A percentile compares a stretch with the other conserved stretches of the same genome.
These are phyloP conservation scores for Globisporangium parvum DNA, from an alignment of 352 stramenopile species.

Conservation along the genomic window DNA sequence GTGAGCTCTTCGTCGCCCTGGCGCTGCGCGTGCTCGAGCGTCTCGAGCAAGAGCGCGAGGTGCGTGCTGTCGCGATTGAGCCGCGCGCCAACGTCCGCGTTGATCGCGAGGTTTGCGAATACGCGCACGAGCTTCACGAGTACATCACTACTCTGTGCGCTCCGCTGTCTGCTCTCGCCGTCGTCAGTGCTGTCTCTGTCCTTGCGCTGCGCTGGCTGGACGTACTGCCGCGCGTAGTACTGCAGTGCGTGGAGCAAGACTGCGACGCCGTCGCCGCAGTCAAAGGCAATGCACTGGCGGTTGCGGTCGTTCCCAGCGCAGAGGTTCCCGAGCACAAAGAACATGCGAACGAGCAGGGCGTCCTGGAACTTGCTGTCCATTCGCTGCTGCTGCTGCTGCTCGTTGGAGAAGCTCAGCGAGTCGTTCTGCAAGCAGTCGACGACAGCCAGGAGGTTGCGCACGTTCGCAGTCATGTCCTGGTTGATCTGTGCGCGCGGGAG, in stretches of 20 bases:
- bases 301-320: conserved; percentile 83
- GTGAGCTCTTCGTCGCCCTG: conserved; percentile 72
- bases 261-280: conserved; percentile 20
- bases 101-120: conserved; percentile 81
- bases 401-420: conserved; percentile 25
- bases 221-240: conserved; percentile 42
- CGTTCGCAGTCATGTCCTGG: conserved; percentile 19
- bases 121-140: conserved; percentile 80
- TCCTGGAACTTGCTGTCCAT: conserved; percentile 25
- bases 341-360: conserved; percentile 61
- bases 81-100: conserved; percentile 40
- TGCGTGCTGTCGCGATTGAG: conserved; percentile 28
- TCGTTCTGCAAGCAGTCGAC: conserved; percentile 33
- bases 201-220: neutral
- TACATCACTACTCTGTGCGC: conserved; percentile 38
- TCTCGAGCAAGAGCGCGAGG: conserved; percentile 32
- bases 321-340: conserved; percentile 85
- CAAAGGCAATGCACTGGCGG: conserved; percentile 31
- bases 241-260: conserved; percentile 38
- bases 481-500: conserved; percentile 66
- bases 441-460: conserved; percentile 43
- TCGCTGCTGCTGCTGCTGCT: conserved; percentile 23
- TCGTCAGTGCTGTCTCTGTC: neutral
- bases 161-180: conserved; percentile 9
- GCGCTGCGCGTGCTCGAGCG: conserved; percentile 31